These are phyloP conservation scores for Leucocoprinus leucothites DNA, from an alignment of 768 basidiomycete genomes.

Conservation along the genomic window DNA sequence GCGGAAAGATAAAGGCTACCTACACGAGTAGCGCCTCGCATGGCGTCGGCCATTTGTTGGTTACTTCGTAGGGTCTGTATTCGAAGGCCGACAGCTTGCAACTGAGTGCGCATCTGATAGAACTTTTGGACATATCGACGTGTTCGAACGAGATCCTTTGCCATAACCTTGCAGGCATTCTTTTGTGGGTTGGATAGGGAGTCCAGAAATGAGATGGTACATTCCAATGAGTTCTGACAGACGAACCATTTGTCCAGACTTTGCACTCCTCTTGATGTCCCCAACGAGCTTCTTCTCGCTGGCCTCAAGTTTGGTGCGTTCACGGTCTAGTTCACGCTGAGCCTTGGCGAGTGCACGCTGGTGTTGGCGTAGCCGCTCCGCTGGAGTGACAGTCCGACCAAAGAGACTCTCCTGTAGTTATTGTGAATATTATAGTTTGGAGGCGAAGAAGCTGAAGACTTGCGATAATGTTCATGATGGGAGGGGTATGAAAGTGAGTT, in stretches of 20 bases:
- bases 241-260: slow-evolving; percentile 88
- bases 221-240: neutral
- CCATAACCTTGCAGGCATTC: slow-evolving; percentile 99
- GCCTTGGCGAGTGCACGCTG: slow-evolving; percentile 95
- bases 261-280: slow-evolving; percentile 97
- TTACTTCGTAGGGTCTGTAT: slow-evolving; percentile 97
- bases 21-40: slow-evolving; percentile 96
- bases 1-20: slow-evolving; percentile 25
- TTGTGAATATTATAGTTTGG: neutral
- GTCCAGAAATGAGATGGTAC: slow-evolving; percentile 5
- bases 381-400: slow-evolving; percentile 91
- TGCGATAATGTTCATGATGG: slow-evolving; percentile 79
- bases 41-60: slow-evolving; percentile 99
- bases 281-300: slow-evolving; percentile 94
- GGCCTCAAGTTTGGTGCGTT: slow-evolving; percentile 89
- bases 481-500: slow-evolving; percentile 14
- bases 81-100: slow-evolving; percentile 91
- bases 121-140: slow-evolving; percentile 96
- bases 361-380: slow-evolving; percentile 94
- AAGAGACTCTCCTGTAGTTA: slow-evolving; percentile 83
- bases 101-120: slow-evolving; percentile 97
- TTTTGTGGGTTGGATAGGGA: slow-evolving; percentile 30
- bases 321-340: slow-evolving; percentile 96
- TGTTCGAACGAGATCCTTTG: slow-evolving; percentile 96
- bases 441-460: slow-evolving; percentile 20